phyloP scores from a whole-genome alignment of 1,284 basidiomycete genomes.

The Cystobasidiaceae sp. region DNA sequence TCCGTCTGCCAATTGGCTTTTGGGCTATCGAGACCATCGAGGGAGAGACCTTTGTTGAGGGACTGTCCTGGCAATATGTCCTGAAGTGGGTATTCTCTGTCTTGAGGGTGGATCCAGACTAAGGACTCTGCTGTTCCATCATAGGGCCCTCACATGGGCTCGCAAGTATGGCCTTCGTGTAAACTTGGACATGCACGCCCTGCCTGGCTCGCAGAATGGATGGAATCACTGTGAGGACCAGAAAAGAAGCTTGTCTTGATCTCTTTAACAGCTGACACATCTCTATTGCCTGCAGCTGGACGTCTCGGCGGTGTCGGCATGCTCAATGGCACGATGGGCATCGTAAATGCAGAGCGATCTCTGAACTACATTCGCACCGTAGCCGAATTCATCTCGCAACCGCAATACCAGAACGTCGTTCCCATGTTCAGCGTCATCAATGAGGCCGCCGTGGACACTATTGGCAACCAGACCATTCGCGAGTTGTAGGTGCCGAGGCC shows the following conservation, averaged over 20 bases:
- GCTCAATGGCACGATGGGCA: constrained; percentile 65
- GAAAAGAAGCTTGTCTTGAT: too few species aligned
- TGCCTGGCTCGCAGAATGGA: constrained; percentile 64
- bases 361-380: constrained; percentile 44
- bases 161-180: constrained; percentile 84
- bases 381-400: constrained; percentile 44
- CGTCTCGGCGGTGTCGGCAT: constrained; percentile 54
- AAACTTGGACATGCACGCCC: constrained; percentile 75
- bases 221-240: too few species aligned
- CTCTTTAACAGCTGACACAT: too few species aligned
- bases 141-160: constrained; percentile 71
- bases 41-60: constrained; percentile 71
- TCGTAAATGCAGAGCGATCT: constrained; percentile 45
- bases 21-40: constrained; percentile 76
- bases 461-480: constrained; percentile 49
- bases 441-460: constrained; percentile 45
- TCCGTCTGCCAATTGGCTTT: constrained; percentile 74
- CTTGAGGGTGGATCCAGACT: too few species aligned
- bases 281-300: too few species aligned
- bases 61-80: constrained; percentile 65
- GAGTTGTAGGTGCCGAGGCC: constrained; percentile 39
- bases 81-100: constrained; percentile 37
- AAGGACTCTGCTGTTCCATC: too few species aligned
- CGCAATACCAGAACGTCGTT: constrained; percentile 42
- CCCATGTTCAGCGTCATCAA: constrained; percentile 44